phyloP scores from a whole-genome alignment of 2,329 filamentous ascomycete species.

The Ophiostoma sp. region DNA sequence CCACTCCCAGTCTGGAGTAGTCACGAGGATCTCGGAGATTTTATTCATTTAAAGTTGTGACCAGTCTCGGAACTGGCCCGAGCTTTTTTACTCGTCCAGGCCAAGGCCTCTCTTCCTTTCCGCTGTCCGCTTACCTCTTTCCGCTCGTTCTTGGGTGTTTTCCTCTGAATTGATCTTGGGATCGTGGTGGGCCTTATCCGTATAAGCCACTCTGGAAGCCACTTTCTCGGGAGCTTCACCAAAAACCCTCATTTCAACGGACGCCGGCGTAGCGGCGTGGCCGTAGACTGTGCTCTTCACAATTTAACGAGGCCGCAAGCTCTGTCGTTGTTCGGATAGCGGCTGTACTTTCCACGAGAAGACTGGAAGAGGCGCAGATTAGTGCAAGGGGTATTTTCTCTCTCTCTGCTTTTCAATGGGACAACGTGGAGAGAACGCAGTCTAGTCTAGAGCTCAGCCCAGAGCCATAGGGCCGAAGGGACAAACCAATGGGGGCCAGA shows the following conservation, averaged over 20 bases:
- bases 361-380: background rate
- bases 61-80: background rate
- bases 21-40: background rate
- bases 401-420: background rate
- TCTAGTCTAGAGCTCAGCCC: background rate
- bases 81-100: background rate
- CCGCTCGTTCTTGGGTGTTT: background rate
- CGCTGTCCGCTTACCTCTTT: background rate
- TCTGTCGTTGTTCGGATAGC: background rate
- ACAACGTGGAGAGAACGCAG: background rate
- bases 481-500: background rate
- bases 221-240: background rate
- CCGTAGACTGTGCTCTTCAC: background rate
- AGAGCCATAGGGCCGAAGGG: background rate
- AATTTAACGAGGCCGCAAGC: background rate
- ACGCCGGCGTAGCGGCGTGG: background rate
- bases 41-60: too few relatives aligned
- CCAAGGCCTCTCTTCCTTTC: background rate
- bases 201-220: background rate
- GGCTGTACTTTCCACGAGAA: background rate
- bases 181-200: background rate
- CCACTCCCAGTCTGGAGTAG: background rate
- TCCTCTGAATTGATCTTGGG: background rate
- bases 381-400: background rate
- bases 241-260: background rate